Evolutionary conservation across 2,329 filamentous ascomycete genomes (phyloP), one percentile per base, ranked within the genome.

Genomic region (Fusarium protoensiforme): DNA sequence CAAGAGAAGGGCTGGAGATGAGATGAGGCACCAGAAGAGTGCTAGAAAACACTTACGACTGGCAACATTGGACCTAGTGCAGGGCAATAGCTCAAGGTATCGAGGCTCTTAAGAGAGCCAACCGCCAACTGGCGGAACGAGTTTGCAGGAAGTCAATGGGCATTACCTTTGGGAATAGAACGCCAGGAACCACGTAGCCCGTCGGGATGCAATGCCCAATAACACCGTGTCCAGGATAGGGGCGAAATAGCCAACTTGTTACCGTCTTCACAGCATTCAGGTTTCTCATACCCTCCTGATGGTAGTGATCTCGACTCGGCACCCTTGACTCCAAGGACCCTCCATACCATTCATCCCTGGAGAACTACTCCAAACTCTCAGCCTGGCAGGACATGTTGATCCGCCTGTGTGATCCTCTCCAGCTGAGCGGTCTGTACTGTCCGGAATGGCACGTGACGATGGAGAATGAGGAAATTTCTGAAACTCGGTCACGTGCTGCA

Each of bases 381-480:
- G 24, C 46, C 46, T 51, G 31, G 16, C n/a, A 16, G 13, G 27
- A 29, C 5, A 57, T 57, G n/a, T 29, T 38, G 53, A 58, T 38
- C 46, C 18, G 46, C 27, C 35, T 20, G 8, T 18, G 31, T 18
- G 22, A 27, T 57, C 22, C 6, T 35, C 35, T n/a, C 16, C 22
- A 20, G 27, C 54, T 14, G 20, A 38, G 16, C 16, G 46, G 27
- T 57, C 33, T 57, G n/a, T n/a, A n/a, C n/a, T n/a, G 33, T 57
- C 14, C 3, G 8, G 54, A 27, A 18, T 10, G 8, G 20, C 69
- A 73, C 70, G 70, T 73, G 70, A 67, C 31, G 3, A n/a, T 24
- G 7, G n/a, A n/a, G 31, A 31, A 29, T 16, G 35, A 38, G 43
- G 31, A 38, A 54, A 39, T 38, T 29, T 38, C 10, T 14, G 33